Conservation (phyloP, 305 asterid species). For the Solanum hybrid region DNA sequence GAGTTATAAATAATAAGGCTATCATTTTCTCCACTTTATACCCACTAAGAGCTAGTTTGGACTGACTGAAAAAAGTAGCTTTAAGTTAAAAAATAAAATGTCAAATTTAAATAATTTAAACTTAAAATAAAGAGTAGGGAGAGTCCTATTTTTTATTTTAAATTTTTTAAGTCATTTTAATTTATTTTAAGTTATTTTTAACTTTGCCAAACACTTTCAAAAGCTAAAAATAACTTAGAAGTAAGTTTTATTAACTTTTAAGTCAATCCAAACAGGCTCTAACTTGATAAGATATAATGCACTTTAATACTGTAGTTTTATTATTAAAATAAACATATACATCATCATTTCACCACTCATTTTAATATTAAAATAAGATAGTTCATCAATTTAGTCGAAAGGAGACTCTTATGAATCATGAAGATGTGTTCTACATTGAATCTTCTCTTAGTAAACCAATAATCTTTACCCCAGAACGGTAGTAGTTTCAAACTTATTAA, state of each 20-base stretch:
- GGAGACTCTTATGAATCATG: background rate
- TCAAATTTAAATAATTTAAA: background rate
- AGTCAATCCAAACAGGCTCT: background rate
- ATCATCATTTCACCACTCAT: background rate
- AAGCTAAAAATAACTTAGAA: background rate
- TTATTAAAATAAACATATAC: background rate
- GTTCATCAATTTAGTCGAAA: background rate
- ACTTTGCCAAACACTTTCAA: background rate
- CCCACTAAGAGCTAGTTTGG: background rate
- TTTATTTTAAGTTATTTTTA: background rate
- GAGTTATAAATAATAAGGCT: background rate
- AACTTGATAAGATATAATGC: background rate
- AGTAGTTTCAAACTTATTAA: background rate
- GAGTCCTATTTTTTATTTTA: background rate
- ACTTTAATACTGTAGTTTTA: too few relatives aligned
- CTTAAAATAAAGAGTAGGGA: background rate
- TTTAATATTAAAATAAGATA: background rate
- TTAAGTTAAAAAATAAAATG: background rate
- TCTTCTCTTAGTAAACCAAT: background rate
- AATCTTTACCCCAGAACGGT: background rate
- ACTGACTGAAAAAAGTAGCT: background rate
- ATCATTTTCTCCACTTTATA: background rate
- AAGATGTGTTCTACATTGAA: background rate
- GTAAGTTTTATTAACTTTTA: background rate
- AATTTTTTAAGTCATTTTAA: background rate